Evolutionary conservation across 805 yeast species (phyloP).

Genomic region (Sugiyamaella marilandica): DNA sequence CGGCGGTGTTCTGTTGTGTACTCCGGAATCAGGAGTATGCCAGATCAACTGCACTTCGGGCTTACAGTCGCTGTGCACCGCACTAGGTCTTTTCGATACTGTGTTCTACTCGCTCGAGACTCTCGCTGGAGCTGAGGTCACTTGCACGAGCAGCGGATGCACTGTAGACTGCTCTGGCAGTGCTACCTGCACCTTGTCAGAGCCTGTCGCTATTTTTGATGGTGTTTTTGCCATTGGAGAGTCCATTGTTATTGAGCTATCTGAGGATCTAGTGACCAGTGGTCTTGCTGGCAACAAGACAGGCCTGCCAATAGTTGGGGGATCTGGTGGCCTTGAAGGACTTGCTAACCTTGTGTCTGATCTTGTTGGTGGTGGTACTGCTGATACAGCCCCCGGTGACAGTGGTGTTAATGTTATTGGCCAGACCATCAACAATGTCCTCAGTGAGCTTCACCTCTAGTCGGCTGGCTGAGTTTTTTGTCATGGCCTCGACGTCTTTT

Average conservation of each 20-base stretch:
- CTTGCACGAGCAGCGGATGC: conserved; percentile 16
- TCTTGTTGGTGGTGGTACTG: conserved; percentile 2
- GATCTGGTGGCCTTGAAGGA: background rate
- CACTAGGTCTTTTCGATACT: conserved; percentile 15
- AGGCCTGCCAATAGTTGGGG: background rate
- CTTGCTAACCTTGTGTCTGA: background rate
- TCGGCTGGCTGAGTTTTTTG: no score
- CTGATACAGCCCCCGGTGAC: background rate
- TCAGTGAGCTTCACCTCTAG: background rate
- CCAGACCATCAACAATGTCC: background rate
- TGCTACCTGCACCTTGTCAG: conserved; percentile 6
- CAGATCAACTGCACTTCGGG: conserved; percentile 11
- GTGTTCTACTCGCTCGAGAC: conserved; percentile 17
- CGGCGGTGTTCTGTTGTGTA: conserved; percentile 13
- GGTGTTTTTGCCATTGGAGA: conserved; percentile 11
- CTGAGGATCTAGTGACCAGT: background rate
- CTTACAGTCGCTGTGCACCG: conserved; percentile 12
- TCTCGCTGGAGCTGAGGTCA: conserved; percentile 14
- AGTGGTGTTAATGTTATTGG: background rate
- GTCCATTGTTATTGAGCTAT: conserved; percentile 3
- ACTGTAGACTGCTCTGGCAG: conserved; percentile 11
- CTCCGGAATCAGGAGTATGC: conserved; percentile 15
- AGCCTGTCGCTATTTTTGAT: conserved; percentile 10
- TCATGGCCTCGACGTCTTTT: no score
- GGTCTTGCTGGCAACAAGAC: background rate